Percentiles rank a stretch among this genome's conserved stretches.
phyloP scores from a whole-genome alignment of 2,329 filamentous ascomycete species.

The Neonectria ditissima region DNA sequence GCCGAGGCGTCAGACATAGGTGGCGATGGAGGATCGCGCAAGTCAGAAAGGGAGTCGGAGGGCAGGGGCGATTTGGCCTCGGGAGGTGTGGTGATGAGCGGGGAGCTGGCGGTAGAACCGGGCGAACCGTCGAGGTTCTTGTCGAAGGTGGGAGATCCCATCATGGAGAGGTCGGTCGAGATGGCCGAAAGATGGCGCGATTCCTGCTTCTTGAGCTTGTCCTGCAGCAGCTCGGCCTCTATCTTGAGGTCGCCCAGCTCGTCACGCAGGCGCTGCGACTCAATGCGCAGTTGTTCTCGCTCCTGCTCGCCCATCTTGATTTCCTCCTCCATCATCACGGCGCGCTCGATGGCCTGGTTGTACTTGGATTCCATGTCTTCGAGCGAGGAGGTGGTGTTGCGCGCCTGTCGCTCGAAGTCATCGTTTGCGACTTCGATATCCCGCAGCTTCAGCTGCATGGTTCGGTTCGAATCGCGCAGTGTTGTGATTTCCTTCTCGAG shows the following conservation, averaged over 20 bases:
- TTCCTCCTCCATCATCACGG: constrained; percentile 94
- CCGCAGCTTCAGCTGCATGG: constrained; percentile 83
- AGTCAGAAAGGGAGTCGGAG: constrained; percentile 69
- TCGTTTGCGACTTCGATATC: constrained; percentile 99
- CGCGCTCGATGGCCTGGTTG: constrained; percentile 91
- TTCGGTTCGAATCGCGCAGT: constrained; percentile 85
- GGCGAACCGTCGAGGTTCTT: constrained; percentile 78
- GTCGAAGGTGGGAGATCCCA: constrained; percentile 79
- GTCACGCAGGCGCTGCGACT: constrained; percentile 88
- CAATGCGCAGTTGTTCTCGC: constrained; percentile 87
- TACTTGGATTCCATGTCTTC: constrained; percentile 98
- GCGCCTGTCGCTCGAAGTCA: constrained; percentile 95
- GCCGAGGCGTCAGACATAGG: constrained; percentile 89
- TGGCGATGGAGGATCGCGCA: constrained; percentile 90
- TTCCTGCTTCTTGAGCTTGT: constrained; percentile 85
- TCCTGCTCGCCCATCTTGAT: constrained; percentile 93
- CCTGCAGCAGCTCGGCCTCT: constrained; percentile 91
- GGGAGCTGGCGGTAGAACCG: constrained; percentile 88
- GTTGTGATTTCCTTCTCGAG: constrained; percentile 97
- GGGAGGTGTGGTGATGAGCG: constrained; percentile 89
- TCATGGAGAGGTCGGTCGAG: constrained; percentile 71
- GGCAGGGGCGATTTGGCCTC: constrained; percentile 73
- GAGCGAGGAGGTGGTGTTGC: constrained; percentile 93
- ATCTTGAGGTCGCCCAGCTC: constrained; percentile 94
- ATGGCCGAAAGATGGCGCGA: constrained; percentile 68